Conservation (phyloP, 495 filamentous ascomycete species). For the Penicillium angulare region DNA sequence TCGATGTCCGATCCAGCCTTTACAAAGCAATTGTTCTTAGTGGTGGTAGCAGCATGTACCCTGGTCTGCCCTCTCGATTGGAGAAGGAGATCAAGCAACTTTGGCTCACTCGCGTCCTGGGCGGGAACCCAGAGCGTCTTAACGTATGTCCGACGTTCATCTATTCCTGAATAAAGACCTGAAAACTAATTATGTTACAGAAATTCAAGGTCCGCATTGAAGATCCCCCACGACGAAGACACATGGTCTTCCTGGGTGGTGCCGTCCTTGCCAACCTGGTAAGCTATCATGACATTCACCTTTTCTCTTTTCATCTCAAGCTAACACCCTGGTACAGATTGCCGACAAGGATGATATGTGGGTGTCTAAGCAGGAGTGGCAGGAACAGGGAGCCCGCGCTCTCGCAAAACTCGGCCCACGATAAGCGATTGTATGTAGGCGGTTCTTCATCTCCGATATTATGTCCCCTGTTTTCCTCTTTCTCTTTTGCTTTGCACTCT, state of each 20-base stretch:
- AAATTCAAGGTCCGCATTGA: constrained; percentile 99
- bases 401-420: constrained; percentile 90
- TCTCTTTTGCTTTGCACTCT: constrained; percentile 17
- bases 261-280: constrained; percentile 95
- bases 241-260: constrained; percentile 98
- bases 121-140: constrained; percentile 86
- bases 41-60: constrained; percentile 98
- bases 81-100: constrained; percentile 99
- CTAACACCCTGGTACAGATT: constrained; percentile 55
- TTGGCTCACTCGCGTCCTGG: constrained; percentile 89
- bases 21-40: constrained; percentile 98
- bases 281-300: constrained; percentile 27
- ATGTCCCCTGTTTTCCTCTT: constrained; percentile 13
- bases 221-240: constrained; percentile 89
- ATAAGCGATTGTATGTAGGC: constrained; percentile 33
- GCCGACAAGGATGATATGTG: constrained; percentile 98
- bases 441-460: constrained; percentile 12
- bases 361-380: constrained; percentile 95
- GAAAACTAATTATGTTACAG: constrained; percentile 39
- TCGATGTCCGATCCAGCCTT: constrained; percentile 87
- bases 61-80: constrained; percentile 85
- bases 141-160: constrained; percentile 52
- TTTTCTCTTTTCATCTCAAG: neutral
- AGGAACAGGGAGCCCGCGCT: constrained; percentile 82
- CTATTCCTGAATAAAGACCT: neutral